Percentiles rank a stretch among this genome's conserved stretches.
phyloP scores from a whole-genome alignment of 768 basidiomycete genomes.

The Kwoniella newhampshirensis region DNA sequence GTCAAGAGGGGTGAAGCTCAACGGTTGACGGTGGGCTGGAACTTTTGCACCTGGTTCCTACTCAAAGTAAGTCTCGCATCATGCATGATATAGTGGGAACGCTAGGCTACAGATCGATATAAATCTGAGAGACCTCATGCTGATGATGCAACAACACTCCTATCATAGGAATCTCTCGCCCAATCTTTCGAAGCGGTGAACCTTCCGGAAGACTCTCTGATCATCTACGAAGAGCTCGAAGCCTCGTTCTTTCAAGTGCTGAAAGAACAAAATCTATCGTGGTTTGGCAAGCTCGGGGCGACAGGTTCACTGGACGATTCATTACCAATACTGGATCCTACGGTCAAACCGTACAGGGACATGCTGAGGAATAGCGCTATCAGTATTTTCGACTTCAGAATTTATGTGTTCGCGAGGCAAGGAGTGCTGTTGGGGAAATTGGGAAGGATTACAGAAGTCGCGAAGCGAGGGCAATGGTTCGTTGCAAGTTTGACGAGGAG shows the following conservation, averaged over 20 bases:
- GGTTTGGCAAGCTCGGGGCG: conserved; percentile 85
- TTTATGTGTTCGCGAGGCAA: conserved; percentile 85
- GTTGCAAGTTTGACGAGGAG: conserved; percentile 72
- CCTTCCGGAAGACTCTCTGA: conserved; percentile 81
- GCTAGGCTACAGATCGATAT: too few species aligned
- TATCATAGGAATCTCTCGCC: conserved; percentile 81
- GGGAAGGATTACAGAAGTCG: conserved; percentile 68
- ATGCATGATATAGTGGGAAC: too few species aligned
- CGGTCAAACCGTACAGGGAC: conserved; percentile 82
- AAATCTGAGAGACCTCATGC: neutral
- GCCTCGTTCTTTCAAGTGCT: conserved; percentile 63
- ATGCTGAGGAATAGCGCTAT: conserved; percentile 86
- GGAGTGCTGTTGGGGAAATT: conserved; percentile 71
- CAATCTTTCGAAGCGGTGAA: conserved; percentile 86
- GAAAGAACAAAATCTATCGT: conserved; percentile 63
- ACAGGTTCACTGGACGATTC: conserved; percentile 73
- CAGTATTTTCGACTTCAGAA: conserved; percentile 87
- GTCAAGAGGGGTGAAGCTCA: conserved; percentile 85
- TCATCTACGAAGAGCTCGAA: conserved; percentile 90
- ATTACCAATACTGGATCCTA: conserved; percentile 70
- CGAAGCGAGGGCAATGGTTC: conserved; percentile 70
- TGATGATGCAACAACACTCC: neutral
- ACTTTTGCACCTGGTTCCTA: conserved; percentile 95
- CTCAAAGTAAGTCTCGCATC: conserved; percentile 66
- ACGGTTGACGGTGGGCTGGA: conserved; percentile 93